A percentile compares a stretch with the other conserved stretches of the same genome.
Conservation (phyloP, 257 asterid species). For the Salvia miltiorrhiza region DNA sequence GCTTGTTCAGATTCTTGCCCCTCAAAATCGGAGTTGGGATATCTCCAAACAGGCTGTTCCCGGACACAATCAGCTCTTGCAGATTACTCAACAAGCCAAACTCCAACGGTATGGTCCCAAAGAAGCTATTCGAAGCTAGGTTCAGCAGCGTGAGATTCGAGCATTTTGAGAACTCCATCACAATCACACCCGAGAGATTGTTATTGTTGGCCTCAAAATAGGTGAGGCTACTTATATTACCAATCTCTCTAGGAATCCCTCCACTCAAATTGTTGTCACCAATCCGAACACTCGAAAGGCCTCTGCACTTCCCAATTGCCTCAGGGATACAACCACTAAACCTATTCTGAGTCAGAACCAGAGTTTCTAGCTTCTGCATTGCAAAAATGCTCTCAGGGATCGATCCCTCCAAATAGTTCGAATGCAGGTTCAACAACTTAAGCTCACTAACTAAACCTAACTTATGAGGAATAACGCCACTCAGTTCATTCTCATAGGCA, state of each 20-base stretch:
- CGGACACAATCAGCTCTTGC: slow-evolving; percentile 84
- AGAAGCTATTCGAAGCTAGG: slow-evolving; percentile 76
- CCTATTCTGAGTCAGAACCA: slow-evolving; percentile 81
- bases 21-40: slow-evolving; percentile 61
- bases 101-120: slow-evolving; percentile 71
- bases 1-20: slow-evolving; percentile 76
- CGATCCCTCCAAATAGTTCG: slow-evolving; percentile 71
- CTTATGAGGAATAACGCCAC: slow-evolving; percentile 65
- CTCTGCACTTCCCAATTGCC: slow-evolving; percentile 64
- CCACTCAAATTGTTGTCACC: slow-evolving; percentile 79
- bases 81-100: slow-evolving; percentile 64
- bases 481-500: slow-evolving; percentile 82
- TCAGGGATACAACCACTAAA: slow-evolving; percentile 59
- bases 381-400: slow-evolving; percentile 81
- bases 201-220: slow-evolving; percentile 90
- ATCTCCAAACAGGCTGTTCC: slow-evolving; percentile 64
- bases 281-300: slow-evolving; percentile 75
- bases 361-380: slow-evolving; percentile 55
- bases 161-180: slow-evolving; percentile 68
- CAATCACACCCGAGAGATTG: slow-evolving; percentile 80
- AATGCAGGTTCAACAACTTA: slow-evolving; percentile 72
- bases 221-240: slow-evolving; percentile 79
- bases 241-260: slow-evolving; percentile 65
- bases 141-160: slow-evolving; percentile 78
- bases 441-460: slow-evolving; percentile 65